Percentiles rank a stretch among this genome's conserved stretches.
These are phyloP conservation scores for Fusarium scirpi DNA, from an alignment of 2,329 filamentous ascomycete species.

Conservation along the genomic window DNA sequence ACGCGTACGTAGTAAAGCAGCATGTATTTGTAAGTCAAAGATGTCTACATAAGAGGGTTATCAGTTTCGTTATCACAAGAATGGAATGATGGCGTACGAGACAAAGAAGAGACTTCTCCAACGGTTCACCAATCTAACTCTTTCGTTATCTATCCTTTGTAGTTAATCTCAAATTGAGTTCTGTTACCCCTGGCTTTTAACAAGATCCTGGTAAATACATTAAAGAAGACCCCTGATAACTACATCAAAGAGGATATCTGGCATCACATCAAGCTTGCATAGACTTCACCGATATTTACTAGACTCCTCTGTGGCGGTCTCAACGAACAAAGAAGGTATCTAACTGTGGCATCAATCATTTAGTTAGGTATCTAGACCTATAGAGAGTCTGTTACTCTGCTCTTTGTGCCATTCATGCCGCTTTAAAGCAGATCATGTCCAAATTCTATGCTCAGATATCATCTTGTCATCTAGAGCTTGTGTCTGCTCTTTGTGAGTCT, in stretches of 20 bases:
- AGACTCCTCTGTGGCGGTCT: too few relatives aligned
- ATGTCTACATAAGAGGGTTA: neutral
- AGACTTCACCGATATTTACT: neutral
- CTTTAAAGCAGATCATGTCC: neutral
- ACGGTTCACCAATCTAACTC: too few relatives aligned
- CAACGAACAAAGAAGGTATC: neutral
- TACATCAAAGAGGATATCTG: neutral
- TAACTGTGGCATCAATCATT: neutral
- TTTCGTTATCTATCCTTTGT: too few relatives aligned
- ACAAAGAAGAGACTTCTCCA: too few relatives aligned
- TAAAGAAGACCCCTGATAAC: neutral
- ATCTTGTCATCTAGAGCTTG: neutral
- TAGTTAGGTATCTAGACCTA: neutral
- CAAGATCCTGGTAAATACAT: neutral
- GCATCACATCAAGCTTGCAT: neutral
- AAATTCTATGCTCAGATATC: neutral
- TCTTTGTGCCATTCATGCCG: neutral
- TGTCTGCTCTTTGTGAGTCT: neutral
- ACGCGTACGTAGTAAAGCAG: constrained; percentile 16
- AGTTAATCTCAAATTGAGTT: neutral
- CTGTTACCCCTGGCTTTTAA: neutral
- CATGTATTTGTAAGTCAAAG: neutral
- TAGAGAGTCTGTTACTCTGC: neutral
- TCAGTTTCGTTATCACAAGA: too few relatives aligned
- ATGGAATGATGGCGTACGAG: too few relatives aligned